Evolutionary conservation across 805 yeast species (phyloP), one percentile per base, ranked within the genome.

Genomic region (Danielozyma ontarioensis): DNA sequence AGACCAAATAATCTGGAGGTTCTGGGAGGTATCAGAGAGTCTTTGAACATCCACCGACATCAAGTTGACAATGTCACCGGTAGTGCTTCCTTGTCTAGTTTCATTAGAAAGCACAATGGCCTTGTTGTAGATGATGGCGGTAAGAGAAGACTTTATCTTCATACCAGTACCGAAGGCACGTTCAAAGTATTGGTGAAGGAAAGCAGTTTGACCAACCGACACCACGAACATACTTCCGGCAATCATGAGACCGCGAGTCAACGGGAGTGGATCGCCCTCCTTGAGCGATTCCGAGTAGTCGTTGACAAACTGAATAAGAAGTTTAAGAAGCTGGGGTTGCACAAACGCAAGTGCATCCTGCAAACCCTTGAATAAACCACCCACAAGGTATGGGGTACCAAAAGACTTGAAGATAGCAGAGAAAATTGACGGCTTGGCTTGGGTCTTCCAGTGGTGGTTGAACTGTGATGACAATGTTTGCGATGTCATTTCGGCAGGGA

Each of bases 11-110:
- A 86, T 70, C 48, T 85, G 82, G 41, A 88, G 74, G 57, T 80
- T 76, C 53, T 84, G 88, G 16, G 83, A 75, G 35, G 87, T 67
- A 45, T 85, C 95, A 55, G 85, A 95, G 36, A 89, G 64, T 61
- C 95, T 77, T 60, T 84, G 95, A 3, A 88, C 80, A 62, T 89
- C 97, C 28, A 89, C 95, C 33, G 95, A 80, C 96, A 89, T 87
- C 49, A 89, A 68, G 53, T 89, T 89, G 37, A 89, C 97, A 44
- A 90, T 84, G 55, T 88, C 96, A 51, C 97, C 97, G 4, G 95
- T 84, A 21, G 85, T 75, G 26, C 86, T 76, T 47, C 74, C 60
- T 51, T 76, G 78, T 39, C 78, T 77, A 8, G 86, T 75, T 50
- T 84, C 93, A 44, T 76, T 79, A 2, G 90, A 82, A 39, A 84